Conservation (phyloP, 352 stramenopile species). For the Pythium myriotylum region DNA sequence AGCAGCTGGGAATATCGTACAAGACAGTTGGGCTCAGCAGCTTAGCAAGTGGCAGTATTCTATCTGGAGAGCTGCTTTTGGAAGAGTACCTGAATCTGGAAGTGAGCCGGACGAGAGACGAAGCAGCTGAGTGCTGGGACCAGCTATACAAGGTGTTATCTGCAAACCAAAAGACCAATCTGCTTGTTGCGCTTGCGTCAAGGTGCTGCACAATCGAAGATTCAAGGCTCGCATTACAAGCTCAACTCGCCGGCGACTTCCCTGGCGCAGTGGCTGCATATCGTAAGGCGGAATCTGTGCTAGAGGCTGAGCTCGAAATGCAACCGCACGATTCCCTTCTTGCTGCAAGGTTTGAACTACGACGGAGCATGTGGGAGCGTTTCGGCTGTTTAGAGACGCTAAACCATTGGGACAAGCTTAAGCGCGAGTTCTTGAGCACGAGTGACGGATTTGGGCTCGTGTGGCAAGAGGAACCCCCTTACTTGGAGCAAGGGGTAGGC, state of each 20-base stretch:
- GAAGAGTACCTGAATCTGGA: conserved; percentile 61
- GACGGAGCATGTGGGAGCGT: conserved; percentile 66
- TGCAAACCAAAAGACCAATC: conserved; percentile 65
- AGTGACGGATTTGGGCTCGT: conserved; percentile 35
- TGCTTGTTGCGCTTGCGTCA: conserved; percentile 59
- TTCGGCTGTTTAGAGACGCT: conserved; percentile 63
- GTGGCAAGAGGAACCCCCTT: conserved; percentile 65
- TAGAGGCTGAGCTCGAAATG: conserved; percentile 46
- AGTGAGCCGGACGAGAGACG: conserved; percentile 22
- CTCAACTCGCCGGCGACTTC: conserved; percentile 69
- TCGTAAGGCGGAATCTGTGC: conserved; percentile 58
- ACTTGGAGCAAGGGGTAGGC: conserved; percentile 64
- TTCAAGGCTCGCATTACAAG: conserved; percentile 59
- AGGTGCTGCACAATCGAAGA: conserved; percentile 56
- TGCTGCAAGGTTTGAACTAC: conserved; percentile 42
- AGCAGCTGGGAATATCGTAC: conserved; percentile 40
- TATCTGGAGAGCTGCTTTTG: conserved; percentile 62
- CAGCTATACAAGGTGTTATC: conserved; percentile 76
- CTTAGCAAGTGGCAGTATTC: conserved; percentile 57
- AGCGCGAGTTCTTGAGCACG: conserved; percentile 39
- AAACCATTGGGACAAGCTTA: conserved; percentile 71
- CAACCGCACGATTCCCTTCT: conserved; percentile 33
- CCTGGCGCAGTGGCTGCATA: conserved; percentile 72
- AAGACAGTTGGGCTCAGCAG: conserved; percentile 53
- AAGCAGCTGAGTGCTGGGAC: conserved; percentile 51